These are phyloP conservation scores for Rhododendron ovatum DNA, from an alignment of 148 eudicot species.

Conservation along the genomic window DNA sequence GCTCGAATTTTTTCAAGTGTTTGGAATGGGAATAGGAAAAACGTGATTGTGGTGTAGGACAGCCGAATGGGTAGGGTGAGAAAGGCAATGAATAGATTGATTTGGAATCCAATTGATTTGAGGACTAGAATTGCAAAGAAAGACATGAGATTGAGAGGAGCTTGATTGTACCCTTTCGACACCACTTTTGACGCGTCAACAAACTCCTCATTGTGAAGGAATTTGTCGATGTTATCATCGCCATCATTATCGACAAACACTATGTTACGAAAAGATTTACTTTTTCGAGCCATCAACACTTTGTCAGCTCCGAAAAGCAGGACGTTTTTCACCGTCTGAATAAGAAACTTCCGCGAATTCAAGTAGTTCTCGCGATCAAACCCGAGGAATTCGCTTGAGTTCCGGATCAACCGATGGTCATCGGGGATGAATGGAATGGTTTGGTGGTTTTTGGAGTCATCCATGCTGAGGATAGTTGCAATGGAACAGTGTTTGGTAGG, in stretches of 20 bases:
- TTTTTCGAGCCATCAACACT: slow-evolving; percentile 20
- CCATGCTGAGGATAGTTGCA: not conserved
- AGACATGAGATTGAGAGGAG: slow-evolving; percentile 16
- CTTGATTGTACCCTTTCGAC: slow-evolving; percentile 4
- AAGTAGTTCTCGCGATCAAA: not conserved
- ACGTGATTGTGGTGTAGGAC: slow-evolving; percentile 18
- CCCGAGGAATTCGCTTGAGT: not conserved
- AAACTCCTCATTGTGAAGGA: not conserved
- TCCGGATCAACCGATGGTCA: not conserved
- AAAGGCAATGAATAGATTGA: slow-evolving; percentile 19
- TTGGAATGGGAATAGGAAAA: slow-evolving; percentile 30
- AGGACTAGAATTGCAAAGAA: slow-evolving; percentile 16
- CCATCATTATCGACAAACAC: not conserved
- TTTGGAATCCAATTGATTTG: slow-evolving; percentile 23
- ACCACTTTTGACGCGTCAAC: slow-evolving; percentile 11
- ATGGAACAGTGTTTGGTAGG: not conserved
- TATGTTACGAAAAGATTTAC: not conserved
- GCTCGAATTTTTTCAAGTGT: slow-evolving; percentile 12
- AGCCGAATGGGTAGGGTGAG: slow-evolving; percentile 31
- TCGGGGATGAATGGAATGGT: not conserved
- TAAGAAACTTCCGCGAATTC: not conserved
- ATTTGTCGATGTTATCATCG: not conserved
- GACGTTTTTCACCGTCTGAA: not conserved
- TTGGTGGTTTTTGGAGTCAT: slow-evolving; percentile 11
- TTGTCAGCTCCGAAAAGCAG: slow-evolving; percentile 26